phyloP scores from a whole-genome alignment of 176 grass and related monocot genomes.

The Aegilops sharonensis region DNA sequence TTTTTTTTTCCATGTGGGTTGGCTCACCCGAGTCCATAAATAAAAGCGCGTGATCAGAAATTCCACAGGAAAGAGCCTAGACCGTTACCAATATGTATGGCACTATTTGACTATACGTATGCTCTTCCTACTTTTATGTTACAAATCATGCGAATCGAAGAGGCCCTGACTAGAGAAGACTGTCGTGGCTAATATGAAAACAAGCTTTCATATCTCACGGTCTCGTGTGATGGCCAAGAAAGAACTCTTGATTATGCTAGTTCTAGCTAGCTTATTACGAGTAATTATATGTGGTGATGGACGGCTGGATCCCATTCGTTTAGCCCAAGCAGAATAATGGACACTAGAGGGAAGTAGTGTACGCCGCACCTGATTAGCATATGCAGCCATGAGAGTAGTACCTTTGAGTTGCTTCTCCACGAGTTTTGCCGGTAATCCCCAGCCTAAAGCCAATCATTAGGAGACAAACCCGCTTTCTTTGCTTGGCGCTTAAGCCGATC shows the following conservation, averaged over 20 bases:
- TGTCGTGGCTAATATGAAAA: too few relatives aligned
- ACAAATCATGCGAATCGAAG: too few relatives aligned
- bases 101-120: too few relatives aligned
- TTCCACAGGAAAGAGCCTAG: too few relatives aligned
- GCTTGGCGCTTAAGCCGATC: background rate
- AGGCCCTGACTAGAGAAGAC: too few relatives aligned
- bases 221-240: background rate
- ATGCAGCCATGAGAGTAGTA: conserved; percentile 1
- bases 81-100: too few relatives aligned
- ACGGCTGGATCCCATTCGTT: background rate
- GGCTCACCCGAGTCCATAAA: too few relatives aligned
- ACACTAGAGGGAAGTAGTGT: background rate
- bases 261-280: background rate
- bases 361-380: background rate
- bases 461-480: conserved; percentile 21
- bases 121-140: too few relatives aligned
- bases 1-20: too few relatives aligned
- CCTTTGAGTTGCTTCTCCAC: conserved; percentile 1
- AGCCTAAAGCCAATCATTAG: conserved; percentile 39
- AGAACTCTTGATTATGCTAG: background rate
- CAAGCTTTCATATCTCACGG: background rate
- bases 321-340: background rate
- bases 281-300: background rate
- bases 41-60: too few relatives aligned
- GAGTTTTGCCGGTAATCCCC: conserved; percentile 33